Evolutionary conservation across 306 rosid genomes (phyloP), one percentile per base, ranked within the genome.

Genomic region (Prunus kanzakura): DNA sequence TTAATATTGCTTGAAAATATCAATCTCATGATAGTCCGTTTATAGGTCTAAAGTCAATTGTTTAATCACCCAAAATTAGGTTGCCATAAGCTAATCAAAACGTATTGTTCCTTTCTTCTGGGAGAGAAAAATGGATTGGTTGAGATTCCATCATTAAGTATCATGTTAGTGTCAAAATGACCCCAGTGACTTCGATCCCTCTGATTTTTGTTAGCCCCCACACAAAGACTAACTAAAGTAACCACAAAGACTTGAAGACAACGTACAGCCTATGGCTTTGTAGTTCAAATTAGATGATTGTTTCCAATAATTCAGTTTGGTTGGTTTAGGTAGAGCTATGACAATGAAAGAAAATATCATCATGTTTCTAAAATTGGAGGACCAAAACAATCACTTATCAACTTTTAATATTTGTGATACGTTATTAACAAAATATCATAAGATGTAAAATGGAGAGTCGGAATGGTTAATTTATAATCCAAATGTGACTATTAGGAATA

Each of bases 171-270:
- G 7, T 67, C 79, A 51, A 27, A 51, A 18, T 66, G 82, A 74
- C 16, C 74, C 78, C 54, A 27, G 43, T 11, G 25, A 70, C 29
- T 29, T 15, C 43, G 22, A 7, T 29, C 47, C 73, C 62, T 18
- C 15, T 0, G 43, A 30, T n/a, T 54, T 51, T 27, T 9, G 25
- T 19, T n/a, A 8, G 45, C 32, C 75, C n/a, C 43, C 27, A 6
- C 51, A 46, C 10, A 68, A 23, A 68, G 41, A 68, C 56, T 11
- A 68, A 13, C 4, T 23, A 46, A 10, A 46, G 72, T 14, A 6
- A 73, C 86, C 81, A 75, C 84, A 11, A 66, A 67, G 80, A 72
- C 80, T 62, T 65, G 22, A 76, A 47, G n/a, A 47, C 43, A 6
- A 35, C 43, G 1, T 6, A 35, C 2, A 35, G 43, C 8, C 43